Evolutionary conservation across 257 asterid genomes (phyloP), one percentile per base, ranked within the genome.

Genomic region (Solanum habrochaites): DNA sequence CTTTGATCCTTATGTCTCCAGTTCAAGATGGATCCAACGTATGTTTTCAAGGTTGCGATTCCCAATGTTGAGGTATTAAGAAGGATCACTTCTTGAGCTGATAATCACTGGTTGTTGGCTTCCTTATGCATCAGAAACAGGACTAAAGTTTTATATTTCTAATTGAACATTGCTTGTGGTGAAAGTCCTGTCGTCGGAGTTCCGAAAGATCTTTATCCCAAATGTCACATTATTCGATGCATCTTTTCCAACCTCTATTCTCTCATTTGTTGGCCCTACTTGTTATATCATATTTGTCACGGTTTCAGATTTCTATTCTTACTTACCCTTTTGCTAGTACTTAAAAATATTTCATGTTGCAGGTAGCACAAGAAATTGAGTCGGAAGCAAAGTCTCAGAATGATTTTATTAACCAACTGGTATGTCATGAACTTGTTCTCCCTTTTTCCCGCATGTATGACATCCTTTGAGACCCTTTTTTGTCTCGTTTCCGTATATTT

Each of bases 281-380:
- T 75, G 64, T 43, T 60, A 7, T 70, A 43, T 21, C 42, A 73
- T 47, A 20, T 29, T 80, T 29, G 67, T 80, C 43, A 39, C 67
- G n/a, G 78, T 47, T 81, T 58, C 69, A n/a, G 32, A 25, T 47
- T 71, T 86, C 66, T 42, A 58, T 70, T 86, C n/a, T 56, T 60
- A 69, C 8, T 78, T 20, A 73, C 60, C 40, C 35, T 70, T 72
- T 37, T 87, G 45, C 85, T 32, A 37, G n/a, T 85, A 39, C 62
- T 82, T 80, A 20, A 40, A 67, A 40, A 72, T 87, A 42, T 81
- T 45, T 64, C 71, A 56, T 80, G 72, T 88, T 92, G 89, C 95
- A 97, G 98, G 98, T 97, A 88, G 99, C 98, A 80, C 96, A 94
- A 91, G 99, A 97, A 47, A 97, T 97, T 58, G 91, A 91, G 67